These are phyloP conservation scores for Aureobasidium musti DNA, from an alignment of 2,329 filamentous ascomycete species.

Conservation along the genomic window DNA sequence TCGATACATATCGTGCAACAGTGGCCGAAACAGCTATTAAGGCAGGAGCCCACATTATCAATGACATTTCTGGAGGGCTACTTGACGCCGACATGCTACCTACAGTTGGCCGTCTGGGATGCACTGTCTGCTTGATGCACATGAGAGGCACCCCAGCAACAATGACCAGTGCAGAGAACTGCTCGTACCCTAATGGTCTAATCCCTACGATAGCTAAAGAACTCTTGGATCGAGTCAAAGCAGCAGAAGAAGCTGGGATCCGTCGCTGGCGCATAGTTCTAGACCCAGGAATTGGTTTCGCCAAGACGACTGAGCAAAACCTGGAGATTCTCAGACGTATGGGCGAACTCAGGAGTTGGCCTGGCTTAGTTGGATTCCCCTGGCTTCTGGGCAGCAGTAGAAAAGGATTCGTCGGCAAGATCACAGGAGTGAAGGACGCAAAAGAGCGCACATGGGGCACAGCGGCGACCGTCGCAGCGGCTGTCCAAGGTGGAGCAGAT, in stretches of 20 bases:
- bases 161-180: slow-evolving; percentile 65
- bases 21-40: slow-evolving; percentile 76
- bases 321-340: slow-evolving; percentile 73
- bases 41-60: slow-evolving; percentile 88
- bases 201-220: slow-evolving; percentile 66
- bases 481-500: slow-evolving; percentile 84
- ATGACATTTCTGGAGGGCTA: slow-evolving; percentile 84
- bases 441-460: slow-evolving; percentile 79
- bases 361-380: slow-evolving; percentile 68
- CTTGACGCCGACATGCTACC: slow-evolving; percentile 80
- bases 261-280: slow-evolving; percentile 92
- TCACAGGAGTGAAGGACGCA: slow-evolving; percentile 74
- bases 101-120: slow-evolving; percentile 74
- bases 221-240: slow-evolving; percentile 67
- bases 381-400: slow-evolving; percentile 89
- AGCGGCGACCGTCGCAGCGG: slow-evolving; percentile 81
- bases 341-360: slow-evolving; percentile 63
- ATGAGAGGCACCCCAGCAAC: slow-evolving; percentile 86
- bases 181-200: slow-evolving; percentile 66
- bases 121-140: slow-evolving; percentile 84
- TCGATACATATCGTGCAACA: slow-evolving; percentile 87
- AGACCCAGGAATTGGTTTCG: slow-evolving; percentile 92
- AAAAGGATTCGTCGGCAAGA: slow-evolving; percentile 82
- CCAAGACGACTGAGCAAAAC: slow-evolving; percentile 80
- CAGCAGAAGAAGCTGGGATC: slow-evolving; percentile 79